Evolutionary conservation across 441 rosid species (phyloP), one percentile per base, ranked within the genome.

Genomic region (Rhodomyrtus psidioides): DNA sequence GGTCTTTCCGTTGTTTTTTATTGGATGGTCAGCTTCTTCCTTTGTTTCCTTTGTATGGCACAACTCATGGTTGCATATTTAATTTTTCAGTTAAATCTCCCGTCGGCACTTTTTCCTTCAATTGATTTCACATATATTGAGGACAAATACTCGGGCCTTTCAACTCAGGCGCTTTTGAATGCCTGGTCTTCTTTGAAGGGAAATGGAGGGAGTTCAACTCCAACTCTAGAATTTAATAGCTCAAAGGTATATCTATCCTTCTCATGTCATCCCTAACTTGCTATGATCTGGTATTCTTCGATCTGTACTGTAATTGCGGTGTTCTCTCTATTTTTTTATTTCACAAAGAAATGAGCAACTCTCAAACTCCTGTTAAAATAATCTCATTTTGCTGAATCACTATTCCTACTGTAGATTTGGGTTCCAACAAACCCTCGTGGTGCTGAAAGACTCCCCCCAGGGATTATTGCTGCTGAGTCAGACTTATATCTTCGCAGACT

Each of bases 401-500:
- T 84, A 56, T 81, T 81, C 85, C 53, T 91, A 58, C 83, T 84
- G 89, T 89, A 98, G 99, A 95, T 96, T 85, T 98, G 99, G 99
- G 92, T 91, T 88, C 94, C 98, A 21, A 91, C 94, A 89, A 98
- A 98, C 90, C 99, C 99, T 42, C 94, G 93, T 74, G 99, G 99
- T 49, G 97, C 99, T 91, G 98, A 98, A 89, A 93, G 96, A 90
- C 92, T 98, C 58, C 97, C 99, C 12, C 98, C 98, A 30, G 98
- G 92, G 83, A 98, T 98, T 82, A 88, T 98, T 82, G 92, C 82
- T 34, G 82, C 97, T 42, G 94, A 95, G 91, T 96, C 99, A 19
- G 99, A 98, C 88, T 92, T 95, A 58, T 94, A 92, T 74, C 96
- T 92, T 55, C 98, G 93, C 83, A 94, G 98, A 57, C 88, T 95